Evolutionary conservation across 306 rosid species (phyloP).

Genomic region (Quercus bicolor): DNA sequence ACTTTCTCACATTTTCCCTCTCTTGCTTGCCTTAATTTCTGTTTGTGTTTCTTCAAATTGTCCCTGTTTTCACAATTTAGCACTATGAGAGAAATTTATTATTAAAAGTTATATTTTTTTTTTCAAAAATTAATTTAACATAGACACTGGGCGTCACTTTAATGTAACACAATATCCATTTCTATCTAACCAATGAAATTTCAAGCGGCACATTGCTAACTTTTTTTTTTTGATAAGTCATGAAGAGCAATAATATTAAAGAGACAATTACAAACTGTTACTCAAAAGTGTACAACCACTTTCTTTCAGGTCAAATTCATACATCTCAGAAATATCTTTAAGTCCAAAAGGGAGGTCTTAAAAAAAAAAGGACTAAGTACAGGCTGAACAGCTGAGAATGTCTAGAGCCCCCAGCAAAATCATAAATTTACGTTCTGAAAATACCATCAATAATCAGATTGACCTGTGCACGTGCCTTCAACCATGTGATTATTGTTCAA

Average conservation of each 20-base stretch:
- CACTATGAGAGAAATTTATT: too few species aligned
- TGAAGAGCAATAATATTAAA: constrained; percentile 12
- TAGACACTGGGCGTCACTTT: too few species aligned
- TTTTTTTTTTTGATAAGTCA: not conserved
- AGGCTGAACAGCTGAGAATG: constrained; percentile 37
- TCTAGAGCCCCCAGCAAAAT: constrained; percentile 40
- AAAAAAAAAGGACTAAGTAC: constrained; percentile 31
- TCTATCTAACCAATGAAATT: too few species aligned
- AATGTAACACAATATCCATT: too few species aligned
- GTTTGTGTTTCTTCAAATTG: too few species aligned
- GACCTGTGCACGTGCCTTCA: constrained; percentile 60
- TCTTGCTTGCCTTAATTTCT: too few species aligned
- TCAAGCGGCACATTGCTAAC: too few species aligned
- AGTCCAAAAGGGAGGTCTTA: constrained; percentile 19
- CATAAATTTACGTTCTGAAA: constrained; percentile 32
- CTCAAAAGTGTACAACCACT: constrained; percentile 29
- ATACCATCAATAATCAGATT: constrained; percentile 34
- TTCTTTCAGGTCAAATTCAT: constrained; percentile 32
- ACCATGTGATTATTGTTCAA: constrained; percentile 42
- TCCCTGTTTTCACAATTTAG: too few species aligned
- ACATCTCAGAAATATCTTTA: constrained; percentile 31
- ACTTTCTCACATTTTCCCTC: too few species aligned
- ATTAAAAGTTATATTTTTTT: too few species aligned
- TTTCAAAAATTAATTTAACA: too few species aligned
- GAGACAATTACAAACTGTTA: constrained; percentile 34